A percentile compares a stretch with the other conserved stretches of the same genome.
Evolutionary conservation across 768 basidiomycete species (phyloP).

Genomic region (Kockovaella imperatae): DNA sequence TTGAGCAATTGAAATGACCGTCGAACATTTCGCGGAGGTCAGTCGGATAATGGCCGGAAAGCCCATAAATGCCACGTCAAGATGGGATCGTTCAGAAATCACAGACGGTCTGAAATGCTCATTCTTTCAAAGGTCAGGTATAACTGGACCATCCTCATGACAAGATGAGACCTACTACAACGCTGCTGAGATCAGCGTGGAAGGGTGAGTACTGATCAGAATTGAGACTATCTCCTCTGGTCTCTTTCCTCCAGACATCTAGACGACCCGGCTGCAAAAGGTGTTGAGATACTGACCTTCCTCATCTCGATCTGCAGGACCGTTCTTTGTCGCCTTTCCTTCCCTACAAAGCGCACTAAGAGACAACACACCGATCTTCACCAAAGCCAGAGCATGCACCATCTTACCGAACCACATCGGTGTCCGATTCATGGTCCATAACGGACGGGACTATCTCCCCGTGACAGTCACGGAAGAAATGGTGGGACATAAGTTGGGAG

Average conservation of each 20-base stretch:
- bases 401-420: slow-evolving; percentile 94
- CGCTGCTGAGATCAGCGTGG: slow-evolving; percentile 46
- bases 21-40: no score
- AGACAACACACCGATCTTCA: slow-evolving; percentile 77
- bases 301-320: slow-evolving; percentile 53
- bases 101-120: not conserved
- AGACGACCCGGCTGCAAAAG: not conserved
- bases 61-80: not conserved
- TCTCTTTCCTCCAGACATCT: not conserved
- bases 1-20: no score
- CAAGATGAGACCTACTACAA: slow-evolving; percentile 28
- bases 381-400: slow-evolving; percentile 79
- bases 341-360: slow-evolving; percentile 71
- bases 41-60: no score
- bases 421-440: slow-evolving; percentile 84
- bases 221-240: not conserved
- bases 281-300: not conserved
- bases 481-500: slow-evolving; percentile 96
- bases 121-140: no score
- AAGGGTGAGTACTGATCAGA: slow-evolving; percentile 47
- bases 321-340: slow-evolving; percentile 89
- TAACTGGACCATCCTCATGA: not conserved
- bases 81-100: not conserved
- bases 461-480: slow-evolving; percentile 88
- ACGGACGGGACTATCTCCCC: slow-evolving; percentile 81